Evolutionary conservation across 768 basidiomycete genomes (phyloP).

Genomic region (Kwoniella dejecticola): DNA sequence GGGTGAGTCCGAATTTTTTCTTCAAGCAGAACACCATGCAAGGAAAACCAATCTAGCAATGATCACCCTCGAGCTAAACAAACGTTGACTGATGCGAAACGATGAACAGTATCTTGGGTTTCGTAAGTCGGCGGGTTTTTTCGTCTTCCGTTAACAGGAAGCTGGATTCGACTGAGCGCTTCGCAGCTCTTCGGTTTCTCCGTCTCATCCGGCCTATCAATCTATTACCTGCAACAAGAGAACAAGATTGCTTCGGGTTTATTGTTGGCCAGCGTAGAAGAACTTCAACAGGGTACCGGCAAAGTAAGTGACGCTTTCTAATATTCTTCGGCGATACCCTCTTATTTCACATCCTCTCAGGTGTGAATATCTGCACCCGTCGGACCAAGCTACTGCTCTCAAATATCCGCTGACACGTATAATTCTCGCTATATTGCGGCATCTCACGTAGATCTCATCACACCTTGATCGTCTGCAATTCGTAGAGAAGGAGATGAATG

Average conservation of each 20-base stretch:
- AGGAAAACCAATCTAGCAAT: no score
- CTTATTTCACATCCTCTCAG: neutral
- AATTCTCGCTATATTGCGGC: neutral
- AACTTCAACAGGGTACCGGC: constrained; percentile 77
- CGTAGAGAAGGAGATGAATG: constrained; percentile 86
- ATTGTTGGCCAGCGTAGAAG: constrained; percentile 82
- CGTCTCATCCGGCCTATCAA: constrained; percentile 78
- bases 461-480: constrained; percentile 61
- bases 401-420: neutral
- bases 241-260: constrained; percentile 86
- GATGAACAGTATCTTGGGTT: constrained; percentile 38
- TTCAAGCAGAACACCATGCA: no score
- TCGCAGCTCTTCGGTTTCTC: constrained; percentile 79
- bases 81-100: no score
- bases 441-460: constrained; percentile 44
- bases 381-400: no score
- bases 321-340: neutral
- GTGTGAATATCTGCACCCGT: no score
- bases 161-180: no score
- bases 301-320: constrained; percentile 60
- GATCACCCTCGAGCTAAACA: no score
- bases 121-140: constrained; percentile 33
- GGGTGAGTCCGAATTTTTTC: constrained; percentile 32
- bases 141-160: neutral
- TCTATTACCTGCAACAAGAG: constrained; percentile 86